A percentile compares a stretch with the other conserved stretches of the same genome.
Conservation (phyloP, 768 basidiomycete genomes). For the Psilocybe sp. region DNA sequence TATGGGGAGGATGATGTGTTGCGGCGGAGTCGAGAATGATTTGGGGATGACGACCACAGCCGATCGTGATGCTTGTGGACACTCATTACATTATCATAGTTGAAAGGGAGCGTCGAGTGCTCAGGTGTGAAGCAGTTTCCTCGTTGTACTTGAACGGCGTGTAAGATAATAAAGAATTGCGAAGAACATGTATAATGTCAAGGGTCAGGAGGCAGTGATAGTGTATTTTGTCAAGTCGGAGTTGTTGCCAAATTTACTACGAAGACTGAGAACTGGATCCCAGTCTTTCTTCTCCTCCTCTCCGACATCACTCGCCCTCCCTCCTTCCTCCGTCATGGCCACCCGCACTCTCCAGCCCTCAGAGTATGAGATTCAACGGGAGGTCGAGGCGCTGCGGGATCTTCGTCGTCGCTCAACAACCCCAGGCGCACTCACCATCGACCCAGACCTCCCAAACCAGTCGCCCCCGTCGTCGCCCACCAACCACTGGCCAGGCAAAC, state of each 20-base stretch:
- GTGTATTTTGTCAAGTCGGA: slow-evolving; percentile 22
- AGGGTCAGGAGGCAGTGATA: neutral
- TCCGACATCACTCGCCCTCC: slow-evolving; percentile 5
- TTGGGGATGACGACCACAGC: too few species aligned
- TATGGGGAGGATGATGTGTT: neutral
- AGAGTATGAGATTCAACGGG: slow-evolving; percentile 81
- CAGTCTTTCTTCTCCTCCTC: neutral
- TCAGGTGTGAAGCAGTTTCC: too few species aligned
- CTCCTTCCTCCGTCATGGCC: slow-evolving; percentile 28
- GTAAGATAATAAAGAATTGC: too few species aligned
- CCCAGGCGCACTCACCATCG: slow-evolving; percentile 80
- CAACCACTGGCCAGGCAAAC: slow-evolving; percentile 40
- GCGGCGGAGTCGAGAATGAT: neutral
- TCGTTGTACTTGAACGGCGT: too few species aligned
- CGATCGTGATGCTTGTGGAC: too few species aligned
- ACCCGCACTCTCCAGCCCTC: slow-evolving; percentile 66
- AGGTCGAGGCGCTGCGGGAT: slow-evolving; percentile 83
- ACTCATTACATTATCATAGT: neutral
- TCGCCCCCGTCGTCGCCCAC: slow-evolving; percentile 60
- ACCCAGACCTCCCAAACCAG: slow-evolving; percentile 87
- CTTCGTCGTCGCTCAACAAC: slow-evolving; percentile 81
- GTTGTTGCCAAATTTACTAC: slow-evolving; percentile 20
- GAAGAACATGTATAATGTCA: neutral
- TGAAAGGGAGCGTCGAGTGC: neutral
- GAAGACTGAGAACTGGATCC: slow-evolving; percentile 1